Base-by-base conservation (phyloP, 768 basidiomycete species). In the Sporobolomyces phaffii region DNA sequence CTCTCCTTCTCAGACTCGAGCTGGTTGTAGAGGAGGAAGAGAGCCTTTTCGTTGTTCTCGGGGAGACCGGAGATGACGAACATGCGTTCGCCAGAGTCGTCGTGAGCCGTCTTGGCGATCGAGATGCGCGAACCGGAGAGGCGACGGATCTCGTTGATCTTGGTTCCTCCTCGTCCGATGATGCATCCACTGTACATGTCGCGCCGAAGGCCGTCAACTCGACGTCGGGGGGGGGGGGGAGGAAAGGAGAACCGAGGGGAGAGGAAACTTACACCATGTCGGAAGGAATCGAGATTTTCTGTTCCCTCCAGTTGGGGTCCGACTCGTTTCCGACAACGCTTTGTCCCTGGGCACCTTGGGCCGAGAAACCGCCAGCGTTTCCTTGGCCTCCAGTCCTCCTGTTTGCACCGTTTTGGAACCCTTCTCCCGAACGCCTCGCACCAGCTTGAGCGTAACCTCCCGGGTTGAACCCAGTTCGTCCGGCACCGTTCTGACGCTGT, bases 61-160 rank as follows among this genome's bases (percentile, higher is more conserved):
- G 91, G 89, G 17, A 91, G 91, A 61, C 96, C 96, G 51, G 96
- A 83, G 77, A 99, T 98, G 68, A 96, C 57, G 81, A 99, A 99
- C 94, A 99, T 97, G 73, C 96, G 84, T 81, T 99, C 96, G 75
- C 94, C 96, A 45, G 93, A 92, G 76, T 98, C 96, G 75, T 98
- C 96, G 76, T 98, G 96, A n/a, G 96, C 91, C 53, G 90, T 88
- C 80, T 99, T 99, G 73, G 96, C 96, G 76, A 99, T 99, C 62
- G 89, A 91, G 78, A 99, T 99, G 81, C 92, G 91, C 74, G 90
- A 94, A 44, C 96, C 96, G 68, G 91, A 96, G 49, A 98, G 85
- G 64, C 94, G 89, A 74, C 96, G 90, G 77, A 99, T 99, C 79
- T 99, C 96, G 58, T 94, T 98, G 75, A 99, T 99, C 83, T 98